Base-by-base conservation (phyloP, 768 basidiomycete species). In the Pholiota conissans region DNA sequence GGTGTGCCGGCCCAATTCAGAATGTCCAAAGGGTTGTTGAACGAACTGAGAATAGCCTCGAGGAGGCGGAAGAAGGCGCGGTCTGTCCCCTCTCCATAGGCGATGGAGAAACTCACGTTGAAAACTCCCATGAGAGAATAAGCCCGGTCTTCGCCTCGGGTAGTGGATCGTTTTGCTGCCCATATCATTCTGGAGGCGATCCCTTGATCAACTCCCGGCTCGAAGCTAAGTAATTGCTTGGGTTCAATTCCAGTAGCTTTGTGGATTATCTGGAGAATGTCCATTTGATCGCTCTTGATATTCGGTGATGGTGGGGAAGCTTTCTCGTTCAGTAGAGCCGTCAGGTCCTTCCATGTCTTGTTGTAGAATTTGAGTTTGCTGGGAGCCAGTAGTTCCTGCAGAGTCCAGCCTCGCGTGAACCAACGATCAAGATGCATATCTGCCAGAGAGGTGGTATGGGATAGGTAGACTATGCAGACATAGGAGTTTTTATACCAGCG, bases 341-440 rank as follows among this genome's bases (percentile, higher is more conserved):
- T n/a, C 27, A 49, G 26, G 10, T 13, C 9, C 5, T 28, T 13
- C 47, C 47, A 49, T 9, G 18, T 16, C 18, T 30, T 49, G 47
- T 49, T 49, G 47, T 49, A 49, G 26, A 49, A 49, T 28, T 49
- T 49, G 27, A 49, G 14, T 6, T 30, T 27, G 26, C 24, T 4
- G 6, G 47, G 47, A 9, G 47, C 47, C 11, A 49, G 47, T 5
- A 49, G 27, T n/a, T n/a, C n/a, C n/a, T n/a, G n/a, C n/a, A n/a
- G n/a, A n/a, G n/a, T n/a, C n/a, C n/a, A n/a, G n/a, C 47, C 47
- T 16, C 47, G 47, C 16, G 47, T 49, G 30, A 49, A 49, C 47
- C 47, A 49, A 28, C 47, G 47, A 28, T 49, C 47, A 16, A 16
- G 24, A 2, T 49, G 27, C 47, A 49, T 49, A 20, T 49, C 47